A percentile compares a stretch with the other conserved stretches of the same genome.
Conservation (phyloP, 805 yeast genomes). For the Henningerozyma blattae region DNA sequence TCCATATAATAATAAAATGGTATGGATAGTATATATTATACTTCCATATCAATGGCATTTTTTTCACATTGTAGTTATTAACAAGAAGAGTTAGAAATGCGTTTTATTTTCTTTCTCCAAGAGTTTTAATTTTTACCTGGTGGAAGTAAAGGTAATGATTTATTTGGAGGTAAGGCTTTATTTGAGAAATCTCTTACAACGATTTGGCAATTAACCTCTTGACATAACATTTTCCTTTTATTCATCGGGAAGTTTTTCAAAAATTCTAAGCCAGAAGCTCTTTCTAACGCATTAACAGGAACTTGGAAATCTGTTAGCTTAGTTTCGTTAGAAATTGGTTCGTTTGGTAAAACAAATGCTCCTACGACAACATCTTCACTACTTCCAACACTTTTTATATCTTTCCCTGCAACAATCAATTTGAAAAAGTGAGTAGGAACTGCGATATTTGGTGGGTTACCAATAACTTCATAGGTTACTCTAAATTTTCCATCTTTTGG, state of each 20-base stretch:
- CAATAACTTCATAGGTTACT: constrained; percentile 85
- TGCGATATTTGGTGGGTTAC: constrained; percentile 91
- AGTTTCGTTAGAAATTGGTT: constrained; percentile 53
- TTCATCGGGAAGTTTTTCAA: constrained; percentile 52
- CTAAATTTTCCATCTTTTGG: constrained; percentile 71
- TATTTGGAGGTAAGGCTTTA: constrained; percentile 22
- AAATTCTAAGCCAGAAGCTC: constrained; percentile 75
- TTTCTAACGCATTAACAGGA: constrained; percentile 81
- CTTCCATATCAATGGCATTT: no score
- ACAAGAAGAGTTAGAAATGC: no score
- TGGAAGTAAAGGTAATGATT: no score
- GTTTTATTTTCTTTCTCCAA: no score
- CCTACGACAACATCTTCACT: constrained; percentile 50
- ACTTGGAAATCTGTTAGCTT: constrained; percentile 72
- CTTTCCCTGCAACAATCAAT: constrained; percentile 71
- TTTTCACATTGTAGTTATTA: no score
- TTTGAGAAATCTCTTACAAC: constrained; percentile 70
- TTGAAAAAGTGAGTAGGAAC: constrained; percentile 97
- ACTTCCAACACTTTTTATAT: constrained; percentile 24
- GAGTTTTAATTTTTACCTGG: no score
- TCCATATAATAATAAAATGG: no score
- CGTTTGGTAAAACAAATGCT: constrained; percentile 91
- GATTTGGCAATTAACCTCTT: constrained; percentile 68
- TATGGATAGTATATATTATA: no score
- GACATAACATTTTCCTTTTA: constrained; percentile 55